Base-by-base conservation (phyloP, 225 moss, liverwort and hornwort genomes). In the Pleurozium schreberi region DNA sequence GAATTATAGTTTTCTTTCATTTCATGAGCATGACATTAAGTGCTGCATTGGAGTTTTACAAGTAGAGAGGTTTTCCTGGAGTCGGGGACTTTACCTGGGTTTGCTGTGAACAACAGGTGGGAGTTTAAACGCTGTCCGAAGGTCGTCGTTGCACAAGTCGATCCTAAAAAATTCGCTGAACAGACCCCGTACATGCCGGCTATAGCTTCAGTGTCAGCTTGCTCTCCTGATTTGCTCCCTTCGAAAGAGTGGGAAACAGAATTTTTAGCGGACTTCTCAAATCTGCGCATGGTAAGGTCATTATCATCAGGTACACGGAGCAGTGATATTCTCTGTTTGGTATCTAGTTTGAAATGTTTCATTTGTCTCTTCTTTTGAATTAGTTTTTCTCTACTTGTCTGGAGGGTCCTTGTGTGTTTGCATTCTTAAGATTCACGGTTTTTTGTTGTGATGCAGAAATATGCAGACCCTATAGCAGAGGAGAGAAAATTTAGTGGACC, bases 71-170 rank as follows among this genome's bases (percentile, higher is more conserved):
- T 66, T 40, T 57, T 14, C 18, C 42, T 80, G 57, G 85, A 47
- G n/a, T 84, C 9, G 38, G 43, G 89, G 40, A 75, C 63, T 89
- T 80, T 45, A 88, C 57, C 62, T 81, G 85, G 60, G 43, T 50
- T 82, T 85, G 58, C 66, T 87, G 31, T 90, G 89, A 84, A 71
- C 65, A 84, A 61, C 91, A 97, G 98, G 90, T 96, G 97, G 93
- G 98, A 99, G 89, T 95, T 96, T 87, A 96, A 94, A 75, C 95
- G 93, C 80, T 99, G 97, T 93, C 98, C 98, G 63, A 99, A 97
- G 91, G 95, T 97, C 38, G 96, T 95, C 86, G 97, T 97, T 67
- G 97, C 96, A 26, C 84, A 93, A 47, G 95, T 99, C 33, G 95
- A 97, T 84, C 91, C 96, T 59, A 93, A 70, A 53, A 99, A 97